Conservation (phyloP, 257 asterid species). For the Capsicum baccatum region DNA sequence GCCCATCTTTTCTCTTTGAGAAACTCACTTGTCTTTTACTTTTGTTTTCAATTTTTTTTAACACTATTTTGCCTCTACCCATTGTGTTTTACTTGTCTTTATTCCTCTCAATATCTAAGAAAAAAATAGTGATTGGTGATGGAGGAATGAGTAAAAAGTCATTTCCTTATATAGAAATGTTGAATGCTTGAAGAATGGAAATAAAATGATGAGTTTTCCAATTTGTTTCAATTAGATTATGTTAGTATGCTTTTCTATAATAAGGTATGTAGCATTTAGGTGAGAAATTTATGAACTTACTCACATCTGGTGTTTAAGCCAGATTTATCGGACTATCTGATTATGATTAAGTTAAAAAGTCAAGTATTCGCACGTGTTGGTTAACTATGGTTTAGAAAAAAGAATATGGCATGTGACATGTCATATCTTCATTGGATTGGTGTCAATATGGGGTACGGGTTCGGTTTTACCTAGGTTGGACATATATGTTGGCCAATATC, state of each 20-base stretch:
- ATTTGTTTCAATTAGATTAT: conserved; percentile 28
- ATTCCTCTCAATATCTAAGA: neutral
- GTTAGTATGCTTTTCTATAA: conserved; percentile 28
- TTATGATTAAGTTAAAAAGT: too few relatives aligned
- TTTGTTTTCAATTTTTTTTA: conserved; percentile 70
- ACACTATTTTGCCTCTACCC: conserved; percentile 80
- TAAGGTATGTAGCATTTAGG: conserved; percentile 22
- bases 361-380: too few relatives aligned
- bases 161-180: neutral
- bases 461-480: neutral
- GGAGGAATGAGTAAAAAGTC: neutral
- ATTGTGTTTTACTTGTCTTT: conserved; percentile 29
- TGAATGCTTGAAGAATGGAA: conserved; percentile 35
- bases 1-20: conserved; percentile 75
- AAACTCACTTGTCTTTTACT: conserved; percentile 82
- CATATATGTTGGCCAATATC: too few relatives aligned
- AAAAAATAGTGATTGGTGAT: neutral
- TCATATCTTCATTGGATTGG: neutral
- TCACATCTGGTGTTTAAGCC: too few relatives aligned
- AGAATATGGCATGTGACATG: too few relatives aligned
- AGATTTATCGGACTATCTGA: too few relatives aligned
- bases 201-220: conserved; percentile 42
- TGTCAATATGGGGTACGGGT: too few relatives aligned
- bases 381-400: too few relatives aligned
- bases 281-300: neutral